Evolutionary conservation across 805 yeast species (phyloP), one percentile per base, ranked within the genome.

Genomic region (Pichia deserticola): DNA sequence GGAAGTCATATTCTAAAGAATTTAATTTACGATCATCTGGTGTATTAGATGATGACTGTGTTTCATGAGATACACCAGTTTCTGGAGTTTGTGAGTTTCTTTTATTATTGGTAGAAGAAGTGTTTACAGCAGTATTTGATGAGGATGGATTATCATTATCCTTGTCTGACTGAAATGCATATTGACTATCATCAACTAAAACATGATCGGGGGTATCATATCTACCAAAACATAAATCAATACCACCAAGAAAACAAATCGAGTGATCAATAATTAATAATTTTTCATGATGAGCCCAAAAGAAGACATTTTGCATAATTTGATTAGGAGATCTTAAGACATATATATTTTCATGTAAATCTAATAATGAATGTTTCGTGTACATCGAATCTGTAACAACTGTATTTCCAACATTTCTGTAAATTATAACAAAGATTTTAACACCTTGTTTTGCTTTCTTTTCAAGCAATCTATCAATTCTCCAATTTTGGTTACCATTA

Each of bases 251-350:
- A 62, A 92, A 93, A 3, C 95, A 95, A 42, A 89, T 76, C 0
- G 90, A 83, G 56, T 87, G 87, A 66, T 93, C 99, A 51, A 93
- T 72, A 36, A 93, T 77, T 52, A 90, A 81, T 50, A 93, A 66
- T 61, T 93, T 93, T 61, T 93, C 99, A 69, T 93, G 99, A 70
- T 93, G 99, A 0, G 99, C 99, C 99, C 99, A 93, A 64, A 93
- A 95, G 60, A 82, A 86, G 0, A 97, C 92, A 57, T 88, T 87
- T 63, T 93, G 97, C 48, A 88, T 69, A 63, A 93, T 79, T 64
- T 93, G 99, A 58, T 93, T 90, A 5, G 99, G 99, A 0, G 97
- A 90, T 57, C 99, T 78, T 53, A 93, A 77, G 12, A 92, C 89
- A 66, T 87, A 92, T 45, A 93, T 81, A 61, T 93, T 93, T 29